Base-by-base conservation (phyloP, 305 asterid species). In the Fraxinus sp. region DNA sequence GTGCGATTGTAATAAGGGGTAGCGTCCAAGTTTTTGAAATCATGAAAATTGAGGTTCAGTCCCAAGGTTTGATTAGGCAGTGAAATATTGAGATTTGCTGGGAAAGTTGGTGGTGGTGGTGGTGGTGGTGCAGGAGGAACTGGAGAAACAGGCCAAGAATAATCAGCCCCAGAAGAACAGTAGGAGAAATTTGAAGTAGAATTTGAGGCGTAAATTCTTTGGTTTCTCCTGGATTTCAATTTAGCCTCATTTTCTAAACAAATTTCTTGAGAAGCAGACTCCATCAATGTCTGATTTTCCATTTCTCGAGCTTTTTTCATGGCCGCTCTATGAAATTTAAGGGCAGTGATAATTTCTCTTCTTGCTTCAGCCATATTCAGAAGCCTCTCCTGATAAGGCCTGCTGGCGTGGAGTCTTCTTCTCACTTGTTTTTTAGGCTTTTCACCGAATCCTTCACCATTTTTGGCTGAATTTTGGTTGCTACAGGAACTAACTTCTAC, bases 321-420 rank as follows among this genome's bases (percentile, higher is more conserved):
- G 39, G 98, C 77, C 1, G 98, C 98, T 87, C 99, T 89, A 80
- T 96, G 99, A 83, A 91, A 95, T 90, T 96, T 96, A 20, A 96
- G 95, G 70, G 99, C 99, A 0, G 99, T 90, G 74, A 96, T 98
- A 20, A 96, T 96, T 86, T 95, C 98, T 70, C 96, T 86, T 55
- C 98, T 90, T 6, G 41, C 41, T 36, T 36, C 41, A 36, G 41
- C 41, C 41, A 36, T 36, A 36, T 36, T 36, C 41, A 36, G 91
- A 77, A 96, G 94, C 91, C 97, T 92, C 74, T 96, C 98, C 83
- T 96, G 98, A 83, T 94, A 94, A 89, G 99, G 98, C 84, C 97
- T 89, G 87, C 91, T 94, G 55, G 99, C 92, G 84, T 96, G 98
- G 43, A 94, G 98, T 84, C 99, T 91, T 82, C 98, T 86, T 86